These are phyloP conservation scores for Claviceps humidiphila DNA, from an alignment of 2,329 filamentous ascomycete species.

Conservation along the genomic window DNA sequence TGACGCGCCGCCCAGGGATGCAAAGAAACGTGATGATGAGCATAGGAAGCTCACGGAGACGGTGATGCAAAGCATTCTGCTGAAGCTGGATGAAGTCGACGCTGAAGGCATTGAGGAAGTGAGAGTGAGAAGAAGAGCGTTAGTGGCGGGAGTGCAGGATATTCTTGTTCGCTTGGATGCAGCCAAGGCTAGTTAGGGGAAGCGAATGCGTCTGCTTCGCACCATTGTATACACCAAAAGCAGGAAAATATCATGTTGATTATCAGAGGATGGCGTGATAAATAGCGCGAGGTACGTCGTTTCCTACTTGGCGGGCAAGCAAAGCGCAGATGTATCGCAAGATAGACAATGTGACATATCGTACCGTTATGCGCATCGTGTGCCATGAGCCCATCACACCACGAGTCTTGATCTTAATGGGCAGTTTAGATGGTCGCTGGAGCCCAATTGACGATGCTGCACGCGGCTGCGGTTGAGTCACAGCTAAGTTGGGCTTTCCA, in stretches of 20 bases:
- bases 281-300: neutral
- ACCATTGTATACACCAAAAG: neutral
- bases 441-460: too few species aligned
- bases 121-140: conserved; percentile 51
- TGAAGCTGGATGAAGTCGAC: conserved; percentile 68
- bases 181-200: conserved; percentile 13
- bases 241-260: neutral
- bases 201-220: neutral
- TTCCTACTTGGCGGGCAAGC: neutral
- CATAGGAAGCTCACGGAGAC: conserved; percentile 65
- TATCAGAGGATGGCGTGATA: neutral
- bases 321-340: neutral
- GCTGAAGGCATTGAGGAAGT: conserved; percentile 55
- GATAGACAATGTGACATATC: neutral
- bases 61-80: conserved; percentile 58
- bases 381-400: neutral
- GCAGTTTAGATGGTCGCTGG: neutral
- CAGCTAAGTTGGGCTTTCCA: neutral
- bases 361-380: neutral
- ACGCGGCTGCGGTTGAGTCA: neutral
- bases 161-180: conserved; percentile 52
- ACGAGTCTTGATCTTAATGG: neutral
- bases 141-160: conserved; percentile 59
- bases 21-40: conserved; percentile 57
- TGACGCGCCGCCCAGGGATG: conserved; percentile 47